Conservation (phyloP, 805 yeast species). For the Saturnispora zaruensis region DNA sequence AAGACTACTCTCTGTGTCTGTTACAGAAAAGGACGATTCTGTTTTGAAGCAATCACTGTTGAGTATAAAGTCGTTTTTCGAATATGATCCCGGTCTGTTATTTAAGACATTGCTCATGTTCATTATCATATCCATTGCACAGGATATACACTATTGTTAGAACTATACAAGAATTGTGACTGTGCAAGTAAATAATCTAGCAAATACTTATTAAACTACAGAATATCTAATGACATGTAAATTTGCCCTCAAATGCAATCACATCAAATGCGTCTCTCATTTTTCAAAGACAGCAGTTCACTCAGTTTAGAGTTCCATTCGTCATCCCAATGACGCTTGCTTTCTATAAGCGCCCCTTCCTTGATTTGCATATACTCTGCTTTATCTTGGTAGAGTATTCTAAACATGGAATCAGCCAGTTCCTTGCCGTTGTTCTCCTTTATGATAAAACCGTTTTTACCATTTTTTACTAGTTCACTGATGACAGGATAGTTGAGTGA, state of each 20-base stretch:
- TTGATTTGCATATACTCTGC: constrained; percentile 34
- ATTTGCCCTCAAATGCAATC: constrained; percentile 31
- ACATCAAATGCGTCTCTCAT: background rate
- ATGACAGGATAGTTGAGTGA: constrained; percentile 72
- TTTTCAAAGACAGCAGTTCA: constrained; percentile 17
- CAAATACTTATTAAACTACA: background rate
- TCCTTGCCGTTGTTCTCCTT: constrained; percentile 31
- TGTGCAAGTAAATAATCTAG: background rate
- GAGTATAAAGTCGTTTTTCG: constrained; percentile 31
- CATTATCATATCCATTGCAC: background rate
- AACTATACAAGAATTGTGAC: background rate
- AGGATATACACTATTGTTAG: background rate
- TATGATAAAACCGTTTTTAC: constrained; percentile 61
- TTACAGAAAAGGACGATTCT: constrained; percentile 15
- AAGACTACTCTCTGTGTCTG: constrained; percentile 1
- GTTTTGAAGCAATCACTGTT: constrained; percentile 7
- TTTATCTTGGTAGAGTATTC: constrained; percentile 25
- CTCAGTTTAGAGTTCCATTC: constrained; percentile 58
- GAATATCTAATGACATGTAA: background rate
- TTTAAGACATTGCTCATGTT: constrained; percentile 28
- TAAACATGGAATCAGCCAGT: constrained; percentile 32
- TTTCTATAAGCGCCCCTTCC: constrained; percentile 67
- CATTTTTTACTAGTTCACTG: constrained; percentile 62
- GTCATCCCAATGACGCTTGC: constrained; percentile 59
- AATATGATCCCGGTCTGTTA: constrained; percentile 36